phyloP scores from a whole-genome alignment of 2,329 filamentous ascomycete species.

The Colletotrichum falcatum region DNA sequence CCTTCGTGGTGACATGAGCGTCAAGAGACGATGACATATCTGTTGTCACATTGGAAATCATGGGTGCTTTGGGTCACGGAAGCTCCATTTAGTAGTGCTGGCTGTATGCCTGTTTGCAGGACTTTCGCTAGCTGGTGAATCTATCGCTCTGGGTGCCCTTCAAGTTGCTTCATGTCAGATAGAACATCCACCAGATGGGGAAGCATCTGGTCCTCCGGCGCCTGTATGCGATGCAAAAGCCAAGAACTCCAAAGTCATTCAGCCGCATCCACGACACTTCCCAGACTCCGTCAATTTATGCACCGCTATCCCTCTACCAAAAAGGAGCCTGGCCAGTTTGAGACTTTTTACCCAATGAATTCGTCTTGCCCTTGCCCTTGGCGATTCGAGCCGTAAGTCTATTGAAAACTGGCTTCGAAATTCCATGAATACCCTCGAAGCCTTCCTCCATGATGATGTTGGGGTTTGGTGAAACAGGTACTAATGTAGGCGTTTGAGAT shows the following conservation, averaged over 20 bases:
- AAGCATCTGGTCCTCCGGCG: background rate
- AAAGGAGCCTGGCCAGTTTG: slow-evolving; percentile 8
- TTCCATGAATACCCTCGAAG: slow-evolving; percentile 13
- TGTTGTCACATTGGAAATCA: background rate
- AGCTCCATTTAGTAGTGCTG: background rate
- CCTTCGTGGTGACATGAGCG: background rate
- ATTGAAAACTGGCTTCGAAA: slow-evolving; percentile 30
- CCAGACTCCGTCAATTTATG: background rate
- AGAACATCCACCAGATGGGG: background rate
- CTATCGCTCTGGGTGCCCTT: background rate
- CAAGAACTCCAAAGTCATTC: background rate
- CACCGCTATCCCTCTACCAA: slow-evolving; percentile 5
- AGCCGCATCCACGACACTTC: background rate
- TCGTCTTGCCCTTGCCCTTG: background rate
- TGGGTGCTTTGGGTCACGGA: background rate
- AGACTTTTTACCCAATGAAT: background rate
- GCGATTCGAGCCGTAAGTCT: slow-evolving; percentile 17
- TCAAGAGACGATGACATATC: background rate
- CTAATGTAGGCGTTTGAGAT: background rate
- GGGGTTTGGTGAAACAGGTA: background rate
- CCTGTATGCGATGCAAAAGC: background rate
- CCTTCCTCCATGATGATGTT: background rate
- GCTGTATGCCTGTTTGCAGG: too few species aligned
- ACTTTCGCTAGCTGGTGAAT: background rate
- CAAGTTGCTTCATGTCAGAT: background rate